Base-by-base conservation (phyloP, 2,329 filamentous ascomycete genomes). In the Sporothrix phasma region DNA sequence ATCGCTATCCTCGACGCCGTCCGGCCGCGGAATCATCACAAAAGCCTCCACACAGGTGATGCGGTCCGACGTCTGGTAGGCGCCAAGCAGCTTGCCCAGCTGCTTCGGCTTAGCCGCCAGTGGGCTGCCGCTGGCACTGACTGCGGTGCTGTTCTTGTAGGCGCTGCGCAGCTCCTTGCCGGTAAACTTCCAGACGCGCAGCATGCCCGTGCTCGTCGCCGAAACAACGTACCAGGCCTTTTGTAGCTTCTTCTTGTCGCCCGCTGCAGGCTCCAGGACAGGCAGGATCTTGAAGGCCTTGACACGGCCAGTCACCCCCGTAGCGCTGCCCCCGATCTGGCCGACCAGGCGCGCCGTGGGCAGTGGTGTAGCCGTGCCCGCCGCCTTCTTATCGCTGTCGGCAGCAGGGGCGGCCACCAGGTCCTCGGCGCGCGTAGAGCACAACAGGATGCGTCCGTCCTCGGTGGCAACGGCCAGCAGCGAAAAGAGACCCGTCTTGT, bases 31-130 rank as follows among this genome's bases (percentile, higher is more conserved):
- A 74, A 89, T 83, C 90, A 97, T 95, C 67, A 90, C 79, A 77
- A 96, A 97, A 24, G 88, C 88, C 70, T 85, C 86, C 71, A 97
- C 73, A 73, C 94, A 97, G 43, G 92, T 97, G 69, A 97, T 92
- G 64, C 94, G 81, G 73, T 93, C 92, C 53, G 88, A 86, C 24
- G 92, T 96, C 75, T 92, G 88, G 71, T 94, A 94, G 37, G 83
- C 86, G 17, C 87, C 91, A 51, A 96, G 73, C 63, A 95, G 73
- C 68, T 77, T 81, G 34, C 90, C 92, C 24, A 89, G 70, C 66
- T 76, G 73, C 68, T 70, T 73, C 41, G 61, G 47, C 53, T 66
- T 73, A 69, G 64, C 41, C 64, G 67, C 72, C 69, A 64, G 71
- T 66, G 68, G 71, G 69, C 19, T 69, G 70, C 26, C 46, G 19